Percentiles rank a stretch among this genome's conserved stretches.
Conservation (phyloP, 2,329 filamentous ascomycete genomes). For the Neonectria magnoliae region DNA sequence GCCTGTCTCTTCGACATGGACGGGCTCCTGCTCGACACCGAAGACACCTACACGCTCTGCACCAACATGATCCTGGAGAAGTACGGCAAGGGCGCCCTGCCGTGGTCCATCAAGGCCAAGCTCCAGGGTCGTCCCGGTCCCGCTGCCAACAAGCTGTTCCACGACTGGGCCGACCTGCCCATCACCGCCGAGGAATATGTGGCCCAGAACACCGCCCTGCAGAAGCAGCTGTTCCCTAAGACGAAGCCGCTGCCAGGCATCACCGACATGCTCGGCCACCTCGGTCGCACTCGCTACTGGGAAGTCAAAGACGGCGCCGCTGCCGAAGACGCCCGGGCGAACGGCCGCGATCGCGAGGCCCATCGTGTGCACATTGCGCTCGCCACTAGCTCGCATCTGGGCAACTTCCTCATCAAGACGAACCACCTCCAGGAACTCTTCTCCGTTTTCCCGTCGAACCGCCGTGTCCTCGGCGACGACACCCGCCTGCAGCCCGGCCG, state of each 20-base stretch:
- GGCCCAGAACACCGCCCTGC: conserved; percentile 67
- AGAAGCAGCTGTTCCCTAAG: conserved; percentile 76
- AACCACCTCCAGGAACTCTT: conserved; percentile 67
- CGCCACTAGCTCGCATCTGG: conserved; percentile 79
- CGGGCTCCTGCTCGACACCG: conserved; percentile 91
- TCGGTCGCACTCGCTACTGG: conserved; percentile 65
- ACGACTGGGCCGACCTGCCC: conserved; percentile 87
- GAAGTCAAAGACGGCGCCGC: conserved; percentile 47
- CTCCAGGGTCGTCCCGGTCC: conserved; percentile 70
- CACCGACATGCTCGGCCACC: conserved; percentile 68
- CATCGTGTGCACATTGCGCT: conserved; percentile 80
- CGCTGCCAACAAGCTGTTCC: conserved; percentile 64
- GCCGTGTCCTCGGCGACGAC: conserved; percentile 88
- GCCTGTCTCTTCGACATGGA: conserved; percentile 99
- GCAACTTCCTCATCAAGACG: conserved; percentile 83
- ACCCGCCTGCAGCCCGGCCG: conserved; percentile 76
- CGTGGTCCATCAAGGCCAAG: conserved; percentile 94
- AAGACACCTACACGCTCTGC: conserved; percentile 86
- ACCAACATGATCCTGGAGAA: conserved; percentile 84
- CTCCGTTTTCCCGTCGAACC: conserved; percentile 72
- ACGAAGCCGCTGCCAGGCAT: conserved; percentile 85
- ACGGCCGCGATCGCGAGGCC: conserved; percentile 34
- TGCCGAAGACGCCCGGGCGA: conserved; percentile 31
- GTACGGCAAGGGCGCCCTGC: conserved; percentile 78
- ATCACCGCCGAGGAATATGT: conserved; percentile 76